phyloP scores from a whole-genome alignment of 495 filamentous ascomycete genomes.

The Neurospora sp. region DNA sequence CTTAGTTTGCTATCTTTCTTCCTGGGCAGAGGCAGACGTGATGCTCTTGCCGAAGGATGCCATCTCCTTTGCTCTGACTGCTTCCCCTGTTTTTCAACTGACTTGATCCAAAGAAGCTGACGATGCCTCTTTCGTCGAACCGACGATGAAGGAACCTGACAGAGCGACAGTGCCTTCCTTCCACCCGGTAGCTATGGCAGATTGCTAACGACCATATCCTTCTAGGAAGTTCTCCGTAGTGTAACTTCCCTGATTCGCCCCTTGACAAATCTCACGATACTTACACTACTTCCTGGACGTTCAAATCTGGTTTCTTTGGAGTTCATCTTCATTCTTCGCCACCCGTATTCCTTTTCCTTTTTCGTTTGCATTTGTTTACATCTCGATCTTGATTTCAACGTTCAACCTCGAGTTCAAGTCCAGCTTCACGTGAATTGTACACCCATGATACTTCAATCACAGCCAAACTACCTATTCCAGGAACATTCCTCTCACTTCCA shows the following conservation, averaged over 20 bases:
- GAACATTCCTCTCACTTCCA: neutral
- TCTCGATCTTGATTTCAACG: neutral
- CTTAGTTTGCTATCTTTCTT: no score
- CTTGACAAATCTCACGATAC: neutral
- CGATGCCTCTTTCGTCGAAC: no score
- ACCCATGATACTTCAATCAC: neutral
- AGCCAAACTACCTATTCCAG: neutral
- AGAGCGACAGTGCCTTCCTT: no score
- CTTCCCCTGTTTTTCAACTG: no score
- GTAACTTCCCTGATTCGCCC: neutral
- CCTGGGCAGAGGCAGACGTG: no score
- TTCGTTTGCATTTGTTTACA: neutral
- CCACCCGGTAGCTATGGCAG: no score
- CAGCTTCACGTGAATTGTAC: no score
- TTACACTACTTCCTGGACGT: neutral
- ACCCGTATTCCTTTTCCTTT: neutral
- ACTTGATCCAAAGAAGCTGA: no score
- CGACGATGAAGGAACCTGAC: no score
- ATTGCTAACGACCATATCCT: neutral
- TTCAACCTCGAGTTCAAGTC: neutral
- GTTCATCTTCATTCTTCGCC: neutral
- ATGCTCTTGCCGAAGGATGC: no score
- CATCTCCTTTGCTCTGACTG: no score
- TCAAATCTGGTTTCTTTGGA: neutral
- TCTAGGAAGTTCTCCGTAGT: neutral